Evolutionary conservation across 768 basidiomycete genomes (phyloP).

Genomic region (Boletus rufocinnamomeus): DNA sequence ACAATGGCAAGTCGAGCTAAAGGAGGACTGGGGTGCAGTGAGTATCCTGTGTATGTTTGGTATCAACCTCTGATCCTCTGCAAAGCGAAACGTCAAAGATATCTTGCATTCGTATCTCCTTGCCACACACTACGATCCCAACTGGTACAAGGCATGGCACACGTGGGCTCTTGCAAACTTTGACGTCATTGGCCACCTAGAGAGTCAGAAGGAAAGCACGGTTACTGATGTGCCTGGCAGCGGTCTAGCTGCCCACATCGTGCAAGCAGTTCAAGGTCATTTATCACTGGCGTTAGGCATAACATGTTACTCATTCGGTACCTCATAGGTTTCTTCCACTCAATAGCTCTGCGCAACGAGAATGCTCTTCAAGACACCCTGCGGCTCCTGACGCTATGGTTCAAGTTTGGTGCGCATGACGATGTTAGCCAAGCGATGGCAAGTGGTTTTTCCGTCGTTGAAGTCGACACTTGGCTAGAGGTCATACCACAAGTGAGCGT

Average conservation of each 20-base stretch:
- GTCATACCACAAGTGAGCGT: conserved; percentile 89
- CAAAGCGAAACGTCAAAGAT: conserved; percentile 73
- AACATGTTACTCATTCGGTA: conserved; percentile 14
- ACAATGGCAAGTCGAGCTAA: conserved; percentile 86
- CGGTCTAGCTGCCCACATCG: conserved; percentile 77
- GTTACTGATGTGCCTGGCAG: conserved; percentile 58
- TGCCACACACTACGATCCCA: conserved; percentile 88
- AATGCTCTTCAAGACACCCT: conserved; percentile 95
- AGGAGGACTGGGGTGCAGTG: conserved; percentile 79
- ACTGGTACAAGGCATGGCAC: conserved; percentile 99
- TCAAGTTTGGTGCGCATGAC: conserved; percentile 91
- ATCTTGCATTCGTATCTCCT: conserved; percentile 83
- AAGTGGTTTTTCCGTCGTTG: conserved; percentile 83
- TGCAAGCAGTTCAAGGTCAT: conserved; percentile 88
- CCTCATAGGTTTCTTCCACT: conserved; percentile 86
- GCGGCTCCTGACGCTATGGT: conserved; percentile 93
- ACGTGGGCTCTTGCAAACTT: conserved; percentile 98
- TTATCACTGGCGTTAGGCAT: not conserved
- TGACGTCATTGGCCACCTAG: conserved; percentile 84
- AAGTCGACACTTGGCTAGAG: conserved; percentile 97
- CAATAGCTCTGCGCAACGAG: conserved; percentile 85
- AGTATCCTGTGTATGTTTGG: conserved; percentile 31
- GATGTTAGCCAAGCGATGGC: conserved; percentile 90
- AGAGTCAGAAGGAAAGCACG: conserved; percentile 60
- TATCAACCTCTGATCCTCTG: conserved; percentile 13